A percentile compares a stretch with the other conserved stretches of the same genome.
Conservation (phyloP, 108 stramenopile genomes). For the Skeletonema costatum region DNA sequence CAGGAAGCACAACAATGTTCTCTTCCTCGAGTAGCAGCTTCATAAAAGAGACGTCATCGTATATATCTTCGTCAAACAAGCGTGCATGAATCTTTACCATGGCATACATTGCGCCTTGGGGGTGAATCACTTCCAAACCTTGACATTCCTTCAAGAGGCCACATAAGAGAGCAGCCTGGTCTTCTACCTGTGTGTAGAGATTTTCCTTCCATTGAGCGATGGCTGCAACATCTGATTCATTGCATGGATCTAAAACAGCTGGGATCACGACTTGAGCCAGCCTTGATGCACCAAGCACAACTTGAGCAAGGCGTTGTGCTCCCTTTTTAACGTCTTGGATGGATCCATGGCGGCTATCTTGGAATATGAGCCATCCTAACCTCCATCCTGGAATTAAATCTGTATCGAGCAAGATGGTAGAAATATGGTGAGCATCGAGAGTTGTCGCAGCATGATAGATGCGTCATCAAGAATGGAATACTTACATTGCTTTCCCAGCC, state of each 20-base stretch:
- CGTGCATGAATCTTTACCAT: slow-evolving; percentile 72
- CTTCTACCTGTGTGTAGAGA: slow-evolving; percentile 57
- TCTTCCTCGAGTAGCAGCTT: slow-evolving; percentile 83
- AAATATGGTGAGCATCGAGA: background rate
- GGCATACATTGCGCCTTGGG: slow-evolving; percentile 91
- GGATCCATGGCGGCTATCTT: slow-evolving; percentile 65
- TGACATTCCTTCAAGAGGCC: slow-evolving; percentile 55
- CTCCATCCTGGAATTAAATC: slow-evolving; percentile 93
- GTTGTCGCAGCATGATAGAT: background rate
- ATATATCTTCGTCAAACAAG: slow-evolving; percentile 46
- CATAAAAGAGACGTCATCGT: slow-evolving; percentile 80
- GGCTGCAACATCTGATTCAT: slow-evolving; percentile 33
- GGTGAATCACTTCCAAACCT: slow-evolving; percentile 65
- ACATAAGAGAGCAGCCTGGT: slow-evolving; percentile 66
- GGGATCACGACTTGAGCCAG: slow-evolving; percentile 85
- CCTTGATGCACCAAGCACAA: slow-evolving; percentile 81
- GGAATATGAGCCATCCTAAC: slow-evolving; percentile 85
- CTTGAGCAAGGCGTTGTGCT: slow-evolving; percentile 79
- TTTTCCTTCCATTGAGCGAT: slow-evolving; percentile 67
- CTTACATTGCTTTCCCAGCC: slow-evolving; percentile 91
- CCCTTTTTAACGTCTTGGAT: slow-evolving; percentile 74
- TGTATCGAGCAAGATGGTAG: background rate
- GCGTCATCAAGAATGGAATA: background rate
- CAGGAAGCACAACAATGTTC: slow-evolving; percentile 91
- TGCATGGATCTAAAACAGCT: slow-evolving; percentile 54